Percentiles rank a stretch among this genome's conserved stretches.
Conservation (phyloP, 1,284 basidiomycete species). For the Volvariella volvacea region DNA sequence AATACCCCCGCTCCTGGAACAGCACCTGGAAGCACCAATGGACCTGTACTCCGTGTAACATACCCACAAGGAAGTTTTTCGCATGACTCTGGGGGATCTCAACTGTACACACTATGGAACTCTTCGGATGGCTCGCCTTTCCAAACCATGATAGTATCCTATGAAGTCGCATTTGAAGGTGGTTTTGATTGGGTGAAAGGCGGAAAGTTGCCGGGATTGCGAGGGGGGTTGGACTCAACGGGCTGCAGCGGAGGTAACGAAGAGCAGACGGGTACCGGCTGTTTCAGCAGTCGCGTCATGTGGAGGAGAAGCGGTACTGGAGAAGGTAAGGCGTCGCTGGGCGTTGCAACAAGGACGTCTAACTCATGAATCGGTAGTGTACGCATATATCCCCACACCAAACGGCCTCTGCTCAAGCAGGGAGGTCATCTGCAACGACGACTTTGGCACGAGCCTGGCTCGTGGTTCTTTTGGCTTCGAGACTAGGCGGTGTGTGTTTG, state of each 20-base stretch:
- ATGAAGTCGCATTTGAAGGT: slow-evolving; percentile 64
- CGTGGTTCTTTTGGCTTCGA: slow-evolving; percentile 65
- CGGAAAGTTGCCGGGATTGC: slow-evolving; percentile 66
- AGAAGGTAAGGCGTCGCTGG: slow-evolving; percentile 43
- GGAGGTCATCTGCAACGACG: slow-evolving; percentile 56
- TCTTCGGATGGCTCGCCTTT: slow-evolving; percentile 44
- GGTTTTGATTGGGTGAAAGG: slow-evolving; percentile 68
- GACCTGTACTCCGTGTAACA: slow-evolving; percentile 58
- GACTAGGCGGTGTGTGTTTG: slow-evolving; percentile 44
- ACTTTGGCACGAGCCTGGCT: slow-evolving; percentile 65
- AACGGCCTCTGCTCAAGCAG: slow-evolving; percentile 52
- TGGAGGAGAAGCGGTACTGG: slow-evolving; percentile 58
- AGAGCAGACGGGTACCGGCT: slow-evolving; percentile 44
- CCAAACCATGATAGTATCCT: slow-evolving; percentile 58
- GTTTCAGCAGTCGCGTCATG: slow-evolving; percentile 69
- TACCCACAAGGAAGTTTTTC: slow-evolving; percentile 59
- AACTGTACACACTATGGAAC: slow-evolving; percentile 64
- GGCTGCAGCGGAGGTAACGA: slow-evolving; percentile 63
- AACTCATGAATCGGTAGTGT: slow-evolving; percentile 32
- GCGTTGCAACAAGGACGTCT: slow-evolving; percentile 1
- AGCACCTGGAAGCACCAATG: slow-evolving; percentile 23
- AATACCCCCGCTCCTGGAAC: slow-evolving; percentile 30
- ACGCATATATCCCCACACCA: slow-evolving; percentile 53
- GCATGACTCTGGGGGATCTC: slow-evolving; percentile 53
- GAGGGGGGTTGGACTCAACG: slow-evolving; percentile 53